Evolutionary conservation across 805 yeast species (phyloP).

Genomic region (Torulaspora indica): DNA sequence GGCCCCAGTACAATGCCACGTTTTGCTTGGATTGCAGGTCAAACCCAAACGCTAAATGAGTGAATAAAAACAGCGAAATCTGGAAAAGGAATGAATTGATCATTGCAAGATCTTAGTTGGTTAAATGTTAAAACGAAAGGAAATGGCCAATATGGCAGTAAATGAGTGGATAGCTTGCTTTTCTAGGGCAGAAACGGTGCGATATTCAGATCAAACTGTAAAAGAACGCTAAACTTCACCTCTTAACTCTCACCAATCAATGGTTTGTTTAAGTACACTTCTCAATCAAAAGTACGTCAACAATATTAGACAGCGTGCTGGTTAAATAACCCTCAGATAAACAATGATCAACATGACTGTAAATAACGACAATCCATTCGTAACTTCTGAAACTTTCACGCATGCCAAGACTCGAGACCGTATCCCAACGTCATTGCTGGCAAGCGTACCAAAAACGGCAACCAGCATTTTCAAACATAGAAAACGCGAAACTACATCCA

Average conservation of each 20-base stretch:
- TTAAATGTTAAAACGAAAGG: constrained; percentile 10
- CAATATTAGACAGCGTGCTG: background rate
- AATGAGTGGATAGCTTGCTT: constrained; percentile 3
- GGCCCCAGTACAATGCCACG: constrained; percentile 88
- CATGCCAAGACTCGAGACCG: too few relatives aligned
- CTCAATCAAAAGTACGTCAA: too few relatives aligned
- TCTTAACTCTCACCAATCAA: background rate
- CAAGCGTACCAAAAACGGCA: background rate
- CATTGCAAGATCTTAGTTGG: constrained; percentile 7
- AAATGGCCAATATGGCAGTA: background rate
- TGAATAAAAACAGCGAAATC: background rate
- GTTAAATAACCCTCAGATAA: background rate
- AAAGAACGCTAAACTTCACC: background rate
- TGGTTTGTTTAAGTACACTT: constrained; percentile 5
- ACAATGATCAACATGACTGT: background rate
- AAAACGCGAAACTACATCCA: too few relatives aligned
- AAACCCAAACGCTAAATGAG: constrained; percentile 24
- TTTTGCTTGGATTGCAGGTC: constrained; percentile 45
- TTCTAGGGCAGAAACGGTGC: background rate
- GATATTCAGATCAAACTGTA: background rate
- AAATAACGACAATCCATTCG: too few relatives aligned
- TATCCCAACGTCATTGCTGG: background rate
- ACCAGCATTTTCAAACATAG: too few relatives aligned
- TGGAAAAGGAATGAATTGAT: constrained; percentile 9
- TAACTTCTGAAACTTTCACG: background rate